These are phyloP conservation scores for Penicillium odoratum DNA, from an alignment of 495 filamentous ascomycete species.

Conservation along the genomic window DNA sequence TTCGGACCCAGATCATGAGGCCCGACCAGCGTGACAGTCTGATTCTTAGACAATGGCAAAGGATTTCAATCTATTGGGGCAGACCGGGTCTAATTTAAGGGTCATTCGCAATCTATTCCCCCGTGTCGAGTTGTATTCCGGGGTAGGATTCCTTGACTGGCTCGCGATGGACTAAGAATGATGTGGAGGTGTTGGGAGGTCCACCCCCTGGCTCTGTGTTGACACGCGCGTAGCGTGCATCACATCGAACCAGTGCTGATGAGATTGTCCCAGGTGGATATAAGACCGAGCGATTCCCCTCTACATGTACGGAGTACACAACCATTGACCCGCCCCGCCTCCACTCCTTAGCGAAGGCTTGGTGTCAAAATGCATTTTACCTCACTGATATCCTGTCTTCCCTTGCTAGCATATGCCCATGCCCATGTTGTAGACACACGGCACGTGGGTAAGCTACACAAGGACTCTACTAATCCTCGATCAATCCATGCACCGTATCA, in stretches of 20 bases:
- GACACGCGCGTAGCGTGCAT: constrained; percentile 14
- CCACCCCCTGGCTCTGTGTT: constrained; percentile 6
- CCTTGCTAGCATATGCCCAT: constrained; percentile 22
- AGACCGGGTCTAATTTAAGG: constrained; percentile 5
- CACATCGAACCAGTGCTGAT: background rate
- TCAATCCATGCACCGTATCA: background rate
- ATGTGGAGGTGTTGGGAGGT: constrained; percentile 4
- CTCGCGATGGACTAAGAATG: constrained; percentile 4
- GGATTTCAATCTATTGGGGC: background rate
- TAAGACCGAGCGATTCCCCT: constrained; percentile 14
- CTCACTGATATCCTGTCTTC: constrained; percentile 11
- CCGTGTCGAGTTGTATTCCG: constrained; percentile 27
- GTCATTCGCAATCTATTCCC: constrained; percentile 23
- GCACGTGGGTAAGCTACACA: constrained; percentile 15
- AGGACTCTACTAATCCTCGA: background rate
- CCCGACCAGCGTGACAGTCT: constrained; percentile 20
- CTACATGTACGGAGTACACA: background rate
- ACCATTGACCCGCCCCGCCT: background rate
- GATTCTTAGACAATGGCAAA: background rate
- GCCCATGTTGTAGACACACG: constrained; percentile 26
- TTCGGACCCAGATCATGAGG: constrained; percentile 24
- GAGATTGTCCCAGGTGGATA: constrained; percentile 8
- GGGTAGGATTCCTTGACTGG: constrained; percentile 14
- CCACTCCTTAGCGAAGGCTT: background rate
- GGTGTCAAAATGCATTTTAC: constrained; percentile 21